Conservation (phyloP, 1,139 yeast genomes). For the Insectozyma bohioensis region DNA sequence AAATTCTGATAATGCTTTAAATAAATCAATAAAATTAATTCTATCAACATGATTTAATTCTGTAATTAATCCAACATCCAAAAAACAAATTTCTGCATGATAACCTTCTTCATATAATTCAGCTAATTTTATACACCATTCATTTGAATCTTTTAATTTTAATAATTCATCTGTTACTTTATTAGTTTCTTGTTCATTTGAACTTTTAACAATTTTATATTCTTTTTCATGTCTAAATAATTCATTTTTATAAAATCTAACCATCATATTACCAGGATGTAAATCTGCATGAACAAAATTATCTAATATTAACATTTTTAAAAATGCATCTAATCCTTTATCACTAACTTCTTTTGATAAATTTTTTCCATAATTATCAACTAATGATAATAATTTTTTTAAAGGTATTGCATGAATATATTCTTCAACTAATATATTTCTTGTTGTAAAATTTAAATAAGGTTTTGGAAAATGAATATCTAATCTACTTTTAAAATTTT, state of each 20-base stretch:
- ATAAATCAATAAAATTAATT: conserved; percentile 82
- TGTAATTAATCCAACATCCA: conserved; percentile 92
- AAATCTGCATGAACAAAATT: conserved; percentile 95
- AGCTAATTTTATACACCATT: conserved; percentile 53
- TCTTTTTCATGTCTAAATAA: conserved; percentile 45
- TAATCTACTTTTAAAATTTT: conserved; percentile 55
- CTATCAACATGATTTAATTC: conserved; percentile 78
- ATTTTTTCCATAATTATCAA: conserved; percentile 47
- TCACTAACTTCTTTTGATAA: conserved; percentile 79
- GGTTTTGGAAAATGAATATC: conserved; percentile 86
- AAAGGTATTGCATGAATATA: conserved; percentile 81
- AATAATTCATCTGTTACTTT: conserved; percentile 49
- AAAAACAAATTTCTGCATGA: conserved; percentile 83
- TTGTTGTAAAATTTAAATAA: conserved; percentile 60
- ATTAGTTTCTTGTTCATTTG: conserved; percentile 49
- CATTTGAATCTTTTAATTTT: conserved; percentile 35
- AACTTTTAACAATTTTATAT: conserved; percentile 46
- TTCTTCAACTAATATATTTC: conserved; percentile 83
- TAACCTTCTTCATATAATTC: conserved; percentile 60
- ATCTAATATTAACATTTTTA: conserved; percentile 88
- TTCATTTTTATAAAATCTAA: conserved; percentile 64
- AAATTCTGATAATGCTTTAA: conserved; percentile 84
- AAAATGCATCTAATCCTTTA: conserved; percentile 84
- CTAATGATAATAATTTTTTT: conserved; percentile 55
- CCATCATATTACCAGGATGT: conserved; percentile 94